Percentiles rank a stretch among this genome's conserved stretches.
Evolutionary conservation across 805 yeast species (phyloP).

Genomic region (Kodamaea restingae): DNA sequence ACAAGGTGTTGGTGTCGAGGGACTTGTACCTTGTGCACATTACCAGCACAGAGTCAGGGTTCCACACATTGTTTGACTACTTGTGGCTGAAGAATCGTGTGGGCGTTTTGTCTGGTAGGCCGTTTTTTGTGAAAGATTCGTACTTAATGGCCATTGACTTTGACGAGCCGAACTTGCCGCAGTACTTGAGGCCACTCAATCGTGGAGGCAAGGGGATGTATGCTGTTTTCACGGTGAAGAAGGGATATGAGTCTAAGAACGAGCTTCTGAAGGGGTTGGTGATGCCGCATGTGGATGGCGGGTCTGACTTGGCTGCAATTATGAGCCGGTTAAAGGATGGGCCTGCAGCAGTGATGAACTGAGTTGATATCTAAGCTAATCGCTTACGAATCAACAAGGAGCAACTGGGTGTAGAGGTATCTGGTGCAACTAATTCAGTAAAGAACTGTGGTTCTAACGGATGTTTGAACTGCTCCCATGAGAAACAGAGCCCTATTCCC

Average conservation of each 20-base stretch:
- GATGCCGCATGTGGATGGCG: background rate
- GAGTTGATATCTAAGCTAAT: too few relatives aligned
- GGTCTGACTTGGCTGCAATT: conserved; percentile 4
- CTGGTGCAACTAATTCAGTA: too few relatives aligned
- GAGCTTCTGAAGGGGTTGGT: conserved; percentile 3
- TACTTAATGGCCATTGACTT: conserved; percentile 47
- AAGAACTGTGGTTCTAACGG: too few relatives aligned
- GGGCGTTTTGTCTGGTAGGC: conserved; percentile 56
- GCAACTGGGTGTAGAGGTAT: too few relatives aligned
- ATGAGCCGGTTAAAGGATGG: conserved; percentile 7
- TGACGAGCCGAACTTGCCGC: conserved; percentile 18
- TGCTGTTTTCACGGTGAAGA: conserved; percentile 36
- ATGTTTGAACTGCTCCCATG: too few relatives aligned
- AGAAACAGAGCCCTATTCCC: too few relatives aligned
- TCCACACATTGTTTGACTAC: conserved; percentile 37
- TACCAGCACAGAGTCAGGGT: conserved; percentile 28
- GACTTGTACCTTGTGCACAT: conserved; percentile 50
- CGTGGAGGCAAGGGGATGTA: conserved; percentile 22
- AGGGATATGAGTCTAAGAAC: conserved; percentile 28
- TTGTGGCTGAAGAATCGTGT: conserved; percentile 44
- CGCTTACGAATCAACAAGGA: too few relatives aligned
- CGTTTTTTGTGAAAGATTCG: conserved; percentile 56
- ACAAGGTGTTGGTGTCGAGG: conserved; percentile 43
- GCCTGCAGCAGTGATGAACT: too few relatives aligned
- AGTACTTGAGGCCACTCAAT: conserved; percentile 15